phyloP scores from a whole-genome alignment of 202 grass and related monocot genomes.

The Dendrocalamus latiflorus region DNA sequence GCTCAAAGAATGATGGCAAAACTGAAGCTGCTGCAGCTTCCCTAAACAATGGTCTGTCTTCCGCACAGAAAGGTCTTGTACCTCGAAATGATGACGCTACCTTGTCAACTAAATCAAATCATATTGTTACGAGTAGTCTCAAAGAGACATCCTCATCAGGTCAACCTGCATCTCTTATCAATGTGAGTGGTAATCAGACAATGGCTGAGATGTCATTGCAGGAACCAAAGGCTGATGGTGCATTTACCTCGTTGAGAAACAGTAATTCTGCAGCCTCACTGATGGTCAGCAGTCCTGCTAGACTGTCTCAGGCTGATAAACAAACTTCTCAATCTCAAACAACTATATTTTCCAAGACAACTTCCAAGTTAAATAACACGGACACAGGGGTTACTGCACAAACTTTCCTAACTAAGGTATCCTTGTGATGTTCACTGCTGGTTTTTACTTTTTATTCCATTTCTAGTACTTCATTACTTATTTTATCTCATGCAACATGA shows the following conservation, averaged over 20 bases:
- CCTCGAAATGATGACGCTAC: constrained; percentile 1
- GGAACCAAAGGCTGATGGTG: constrained; percentile 8
- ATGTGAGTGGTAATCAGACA: constrained; percentile 13
- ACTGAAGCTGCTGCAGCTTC: constrained; percentile 6
- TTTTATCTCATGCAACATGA: neutral
- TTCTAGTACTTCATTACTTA: neutral
- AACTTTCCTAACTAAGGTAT: constrained; percentile 26
- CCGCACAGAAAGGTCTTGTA: neutral
- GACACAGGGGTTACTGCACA: neutral
- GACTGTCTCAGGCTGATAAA: neutral
- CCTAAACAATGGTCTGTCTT: neutral
- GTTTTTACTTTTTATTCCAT: neutral
- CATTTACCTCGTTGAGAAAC: neutral
- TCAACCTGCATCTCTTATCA: constrained; percentile 3
- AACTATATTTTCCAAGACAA: constrained; percentile 12
- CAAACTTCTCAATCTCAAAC: constrained; percentile 19
- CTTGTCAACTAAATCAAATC: constrained; percentile 22
- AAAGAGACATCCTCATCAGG: neutral
- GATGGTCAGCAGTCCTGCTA: neutral
- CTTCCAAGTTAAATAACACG: neutral
- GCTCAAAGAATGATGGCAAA: constrained; percentile 30
- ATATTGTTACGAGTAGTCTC: neutral
- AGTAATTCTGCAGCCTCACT: neutral
- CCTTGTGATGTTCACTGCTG: neutral
- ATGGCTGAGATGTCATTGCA: neutral